Conservation (phyloP, 1,139 yeast genomes). For the Geotrichum aggregatum region DNA sequence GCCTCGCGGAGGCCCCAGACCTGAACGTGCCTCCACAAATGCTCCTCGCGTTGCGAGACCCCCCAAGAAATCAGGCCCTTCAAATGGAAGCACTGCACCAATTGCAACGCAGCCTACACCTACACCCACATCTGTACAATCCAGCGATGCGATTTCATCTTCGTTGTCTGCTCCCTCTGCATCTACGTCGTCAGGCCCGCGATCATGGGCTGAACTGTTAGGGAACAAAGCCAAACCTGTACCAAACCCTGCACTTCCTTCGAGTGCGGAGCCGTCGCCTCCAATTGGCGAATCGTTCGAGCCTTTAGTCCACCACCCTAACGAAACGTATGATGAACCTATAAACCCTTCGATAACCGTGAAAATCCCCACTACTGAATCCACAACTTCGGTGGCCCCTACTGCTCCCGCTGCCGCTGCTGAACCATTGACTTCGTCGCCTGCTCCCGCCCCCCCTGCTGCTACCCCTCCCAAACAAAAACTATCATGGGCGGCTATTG, state of each 20-base stretch:
- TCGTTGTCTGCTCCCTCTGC: conserved; percentile 23
- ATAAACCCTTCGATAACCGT: conserved; percentile 15
- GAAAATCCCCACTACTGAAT: conserved; percentile 19
- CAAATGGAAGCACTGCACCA: conserved; percentile 12
- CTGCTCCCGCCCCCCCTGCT: conserved; percentile 20
- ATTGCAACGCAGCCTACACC: conserved; percentile 21
- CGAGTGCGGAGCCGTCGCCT: conserved; percentile 22
- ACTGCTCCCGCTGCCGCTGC: conserved; percentile 16
- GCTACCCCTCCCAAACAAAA: background rate
- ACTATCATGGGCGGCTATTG: conserved; percentile 43
- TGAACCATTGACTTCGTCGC: conserved; percentile 20
- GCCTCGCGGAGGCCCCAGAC: conserved; percentile 14
- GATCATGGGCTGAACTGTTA: conserved; percentile 28
- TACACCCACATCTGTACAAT: conserved; percentile 21
- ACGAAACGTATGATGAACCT: conserved; percentile 13
- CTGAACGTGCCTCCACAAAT: conserved; percentile 8
- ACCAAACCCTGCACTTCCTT: conserved; percentile 29
- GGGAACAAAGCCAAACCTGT: conserved; percentile 23
- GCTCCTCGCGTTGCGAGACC: conserved; percentile 4
- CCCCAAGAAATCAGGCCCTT: conserved; percentile 4
- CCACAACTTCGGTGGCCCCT: conserved; percentile 18
- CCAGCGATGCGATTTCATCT: conserved; percentile 19
- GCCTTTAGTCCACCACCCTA: conserved; percentile 17
- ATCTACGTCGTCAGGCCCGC: conserved; percentile 27
- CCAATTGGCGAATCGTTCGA: conserved; percentile 22